Base-by-base conservation (phyloP, 2,329 filamentous ascomycete genomes). In the Trichophaea hybrida region DNA sequence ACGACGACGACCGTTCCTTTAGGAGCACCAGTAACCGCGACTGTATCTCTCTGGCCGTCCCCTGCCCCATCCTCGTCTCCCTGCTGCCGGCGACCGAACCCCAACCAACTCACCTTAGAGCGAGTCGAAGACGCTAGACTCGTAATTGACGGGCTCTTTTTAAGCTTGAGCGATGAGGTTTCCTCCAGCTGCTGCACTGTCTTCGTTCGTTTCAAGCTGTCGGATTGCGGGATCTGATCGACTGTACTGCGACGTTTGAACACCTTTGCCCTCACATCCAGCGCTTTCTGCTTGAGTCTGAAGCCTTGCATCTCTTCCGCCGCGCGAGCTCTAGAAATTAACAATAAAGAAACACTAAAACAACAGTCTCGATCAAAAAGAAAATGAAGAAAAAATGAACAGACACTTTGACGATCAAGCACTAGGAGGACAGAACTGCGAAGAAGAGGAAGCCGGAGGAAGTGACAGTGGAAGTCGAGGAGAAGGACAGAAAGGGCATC, bases 281-380 rank as follows among this genome's bases (percentile, higher is more conserved):
- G 53, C 59, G 63, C 63, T 48, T 56, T 55, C 63, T 64, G 61
- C 61, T 64, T 65, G 56, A 64, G 55, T 60, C 60, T 54, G 12
- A 55, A 32, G 15, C 53, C 40, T n/a, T 55, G 53, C 34, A 55
- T 46, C 50, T n/a, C 24, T 13, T n/a, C 17, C 17, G 44, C 44
- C 38, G 44, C 10, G 15, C 44, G 44, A 12, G 44, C 44, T 49
- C 44, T 12, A 49, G 44, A 49, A 49, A 12, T 17, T 2, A 49
- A 24, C 10, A 49, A 49, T 1, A 13, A 49, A 49, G 17, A 49
- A 49, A 49, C 10, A 1, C 1, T 2, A 1, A 43, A 43, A 43
- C 24, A 24, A 24, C 24, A 24, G 24, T 24, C 24, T 24, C 24
- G 24, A 43, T 43, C 38, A 43, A 43, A 43, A 43, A 43, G 38